Evolutionary conservation across 345 rosid species (phyloP), one percentile per base, ranked within the genome.

Genomic region (Streptanthus diversifolius): DNA sequence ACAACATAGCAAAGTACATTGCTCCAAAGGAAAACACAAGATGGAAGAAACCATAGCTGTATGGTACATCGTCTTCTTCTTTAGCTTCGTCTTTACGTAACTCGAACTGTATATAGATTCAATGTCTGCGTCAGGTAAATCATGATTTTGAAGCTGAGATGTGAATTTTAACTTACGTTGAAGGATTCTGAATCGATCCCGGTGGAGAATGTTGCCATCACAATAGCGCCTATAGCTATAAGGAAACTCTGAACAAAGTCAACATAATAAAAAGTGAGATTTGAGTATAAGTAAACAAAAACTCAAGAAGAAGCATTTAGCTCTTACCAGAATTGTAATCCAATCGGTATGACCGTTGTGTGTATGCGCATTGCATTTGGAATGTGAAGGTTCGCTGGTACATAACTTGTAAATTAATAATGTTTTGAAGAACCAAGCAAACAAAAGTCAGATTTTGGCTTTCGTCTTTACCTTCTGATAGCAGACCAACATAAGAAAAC

Each of bases 401-500:
- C 76, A 75, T 11, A 27, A 43, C 77, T 2, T 66, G 37, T 56
- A 63, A 9, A 11, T 60, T 7, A 70, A 70, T 19, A 52, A 32
- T 59, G 59, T 17, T 52, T 18, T 47, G 8, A 64, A 68, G 45
- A 60, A 62, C 40, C 21, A 59, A 49, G 47, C 41, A 14, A 40
- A 47, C 11, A 66, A 40, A 15, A 35, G 24, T 13, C n/a, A 66
- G 29, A 25, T n/a, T 43, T 60, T 67, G 22, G 14, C n/a, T 39
- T 40, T 36, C 7, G 10, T 40, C 11, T 19, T 71, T 67, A 90
- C 98, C 98, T 93, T 85, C 98, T 87, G 76, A 93, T 75, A 3
- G 97, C 98, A 76, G 91, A 90, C 98, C 98, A 93, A 74, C 96
- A 93, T 57, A 93, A 81, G 81, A 90, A 93, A 56, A 90, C 91